Base-by-base conservation (phyloP, 805 yeast genomes). In the Aciculoconidium aculeatum region DNA sequence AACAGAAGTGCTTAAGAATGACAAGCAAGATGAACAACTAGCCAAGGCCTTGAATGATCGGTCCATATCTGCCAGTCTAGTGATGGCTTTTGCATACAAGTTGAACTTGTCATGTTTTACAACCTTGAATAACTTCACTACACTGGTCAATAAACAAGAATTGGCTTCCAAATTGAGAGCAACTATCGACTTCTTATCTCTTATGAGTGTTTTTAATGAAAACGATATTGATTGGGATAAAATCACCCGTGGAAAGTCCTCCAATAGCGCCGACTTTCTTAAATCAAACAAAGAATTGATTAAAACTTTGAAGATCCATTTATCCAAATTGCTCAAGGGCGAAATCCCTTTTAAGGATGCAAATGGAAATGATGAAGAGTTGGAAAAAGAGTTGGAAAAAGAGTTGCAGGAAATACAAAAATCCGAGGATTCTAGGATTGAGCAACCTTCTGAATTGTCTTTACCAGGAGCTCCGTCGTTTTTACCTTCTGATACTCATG, bases 1-100 rank as follows among this genome's bases (percentile, higher is more conserved):
- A 3, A 74, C 92, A 20, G 98, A 92, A 48, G 35, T 42, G 2
- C 57, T 67, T 35, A 79, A 77, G 44, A 57, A 64, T 15, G 27
- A 17, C 12, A 55, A 53, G 4, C 58, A 55, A 4, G 63, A 61
- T 30, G 70, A 58, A 5, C 48, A 60, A 12, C 42, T 73, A 3
- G 51, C 45, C 21, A 71, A 67, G 11, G 64, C 85, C 8, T 56
- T 88, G 11, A 56, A 55, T 15, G 84, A 80, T 41, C 77, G 75
- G 37, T 9, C 36, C 15, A 15, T 47, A 17, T 53, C 67, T 5
- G 30, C 49, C n/a, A 40, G 49, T 17, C 42, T 48, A 3, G 55
- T 57, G 12, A 36, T 56, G 34, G 32, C 51, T 13, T 64, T 64
- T 40, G 45, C 55, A 6, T 60, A 57, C 43, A 60, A 50, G 37